Evolutionary conservation across 208 protist genomes (phyloP).

Genomic region (Leishmania mexicana): DNA sequence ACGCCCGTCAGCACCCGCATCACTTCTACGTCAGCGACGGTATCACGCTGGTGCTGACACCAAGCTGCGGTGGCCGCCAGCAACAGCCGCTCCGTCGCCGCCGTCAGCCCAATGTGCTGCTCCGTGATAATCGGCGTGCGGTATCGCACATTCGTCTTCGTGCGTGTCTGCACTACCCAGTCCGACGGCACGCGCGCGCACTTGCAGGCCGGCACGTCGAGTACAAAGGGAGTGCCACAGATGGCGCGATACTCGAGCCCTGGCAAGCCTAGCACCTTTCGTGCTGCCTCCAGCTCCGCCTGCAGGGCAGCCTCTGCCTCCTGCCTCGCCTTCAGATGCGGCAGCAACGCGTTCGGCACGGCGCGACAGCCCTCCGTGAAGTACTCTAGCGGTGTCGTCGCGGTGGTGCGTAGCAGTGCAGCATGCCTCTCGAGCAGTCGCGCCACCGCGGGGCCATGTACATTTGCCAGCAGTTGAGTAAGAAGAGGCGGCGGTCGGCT

Average conservation of each 20-base stretch:
- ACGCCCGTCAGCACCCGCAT: constrained; percentile 45
- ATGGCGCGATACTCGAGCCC: constrained; percentile 82
- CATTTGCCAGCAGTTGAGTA: constrained; percentile 24
- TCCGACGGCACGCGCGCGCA: constrained; percentile 46
- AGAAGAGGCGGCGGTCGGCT: constrained; percentile 27
- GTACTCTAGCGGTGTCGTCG: constrained; percentile 69
- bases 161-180: constrained; percentile 83
- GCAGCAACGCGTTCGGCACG: constrained; percentile 32
- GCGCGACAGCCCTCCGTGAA: constrained; percentile 34
- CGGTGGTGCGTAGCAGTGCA: constrained; percentile 42
- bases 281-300: constrained; percentile 63
- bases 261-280: constrained; percentile 48
- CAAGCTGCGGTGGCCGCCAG: constrained; percentile 60
- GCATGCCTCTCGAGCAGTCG: constrained; percentile 43
- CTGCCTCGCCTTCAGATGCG: constrained; percentile 46
- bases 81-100: constrained; percentile 68
- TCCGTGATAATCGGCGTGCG: constrained; percentile 71
- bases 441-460: constrained; percentile 24
- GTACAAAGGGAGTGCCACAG: constrained; percentile 71
- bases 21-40: constrained; percentile 25
- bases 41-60: constrained; percentile 45
- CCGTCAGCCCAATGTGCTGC: constrained; percentile 58
- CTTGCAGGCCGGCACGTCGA: constrained; percentile 73
- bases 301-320: constrained; percentile 47
- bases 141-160: constrained; percentile 81